Evolutionary conservation across 495 filamentous ascomycete species (phyloP), one percentile per base, ranked within the genome.

Genomic region (Xylaria venustula): DNA sequence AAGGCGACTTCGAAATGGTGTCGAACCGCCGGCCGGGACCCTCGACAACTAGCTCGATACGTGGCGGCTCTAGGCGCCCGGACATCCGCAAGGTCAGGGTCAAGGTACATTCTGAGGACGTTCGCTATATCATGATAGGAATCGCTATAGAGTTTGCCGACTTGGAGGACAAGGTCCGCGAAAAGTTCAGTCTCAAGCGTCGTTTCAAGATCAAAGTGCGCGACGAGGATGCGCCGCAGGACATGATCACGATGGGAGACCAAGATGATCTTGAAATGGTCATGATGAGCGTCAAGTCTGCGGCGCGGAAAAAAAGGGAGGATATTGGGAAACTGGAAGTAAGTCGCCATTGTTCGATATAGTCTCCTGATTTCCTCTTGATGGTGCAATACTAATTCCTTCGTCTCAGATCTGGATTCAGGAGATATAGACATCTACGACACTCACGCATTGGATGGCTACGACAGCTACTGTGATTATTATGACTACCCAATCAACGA

Each of bases 271-370:
- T 97, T 64, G 92, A 97, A 53, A 87, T 96, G 83, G 84, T 89
- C 41, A 81, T 98, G 55, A 78, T 77, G 68, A 78, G 75, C 4
- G 86, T 88, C 30, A 88, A 84, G 71, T 82, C 83, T 57, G 75
- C 76, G 58, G 95, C 91, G 28, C 81, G 80, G 76, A 85, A 85
- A 71, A 90, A 93, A 66, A 83, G 86, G 57, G 77, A 80, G 45
- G 93, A 96, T 61, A 89, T 92, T 79, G 93, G 92, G 30, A 98
- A 97, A 84, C 87, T 98, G 83, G 94, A 98, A 85, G 92, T 98
- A 72, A 80, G 90, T 78, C 28, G 7, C 7, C 36, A 55, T 22
- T 19, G 9, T 23, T 52, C 45, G n/a, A n/a, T n/a, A n/a, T n/a
- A n/a, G n/a, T n/a, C n/a, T n/a, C n/a, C n/a, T n/a, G n/a, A n/a